Percentiles rank a stretch among this genome's conserved stretches.
These are phyloP conservation scores for Pyricularia grisea DNA, from an alignment of 2,329 filamentous ascomycete genomes.

Conservation along the genomic window DNA sequence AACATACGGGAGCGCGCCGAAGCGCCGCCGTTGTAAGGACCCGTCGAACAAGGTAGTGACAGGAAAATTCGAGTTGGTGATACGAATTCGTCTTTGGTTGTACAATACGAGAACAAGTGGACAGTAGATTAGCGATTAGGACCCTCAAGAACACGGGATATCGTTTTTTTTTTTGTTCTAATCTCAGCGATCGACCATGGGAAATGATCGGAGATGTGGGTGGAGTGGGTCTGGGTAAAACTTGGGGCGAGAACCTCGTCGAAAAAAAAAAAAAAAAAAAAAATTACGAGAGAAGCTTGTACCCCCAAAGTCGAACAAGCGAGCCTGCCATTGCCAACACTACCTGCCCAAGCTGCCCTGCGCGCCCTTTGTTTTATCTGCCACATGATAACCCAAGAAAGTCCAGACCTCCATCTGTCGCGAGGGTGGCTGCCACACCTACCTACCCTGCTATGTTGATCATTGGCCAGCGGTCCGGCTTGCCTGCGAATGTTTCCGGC, in stretches of 20 bases:
- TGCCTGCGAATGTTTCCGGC: neutral
- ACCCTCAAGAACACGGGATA: neutral
- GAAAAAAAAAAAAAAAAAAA: neutral
- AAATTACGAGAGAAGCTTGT: neutral
- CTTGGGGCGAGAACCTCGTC: too few species aligned
- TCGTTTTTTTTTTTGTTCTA: neutral
- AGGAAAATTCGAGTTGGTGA: neutral
- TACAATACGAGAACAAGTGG: neutral
- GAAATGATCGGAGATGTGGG: neutral
- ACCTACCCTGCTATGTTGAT: neutral
- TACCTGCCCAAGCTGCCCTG: neutral
- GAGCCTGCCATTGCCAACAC: neutral
- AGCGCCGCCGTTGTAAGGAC: neutral
- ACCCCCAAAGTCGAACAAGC: too few species aligned
- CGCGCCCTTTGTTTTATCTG: neutral
- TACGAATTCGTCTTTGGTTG: neutral
- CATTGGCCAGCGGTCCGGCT: neutral
- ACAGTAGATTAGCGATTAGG: neutral
- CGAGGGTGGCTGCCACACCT: neutral
- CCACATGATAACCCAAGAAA: neutral
- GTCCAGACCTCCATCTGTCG: neutral
- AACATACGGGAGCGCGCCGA: neutral
- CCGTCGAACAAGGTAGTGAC: neutral
- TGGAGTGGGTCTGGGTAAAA: neutral
- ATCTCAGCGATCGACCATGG: neutral